Conservation (phyloP, 306 rosid genomes). For the Lupinus albus region DNA sequence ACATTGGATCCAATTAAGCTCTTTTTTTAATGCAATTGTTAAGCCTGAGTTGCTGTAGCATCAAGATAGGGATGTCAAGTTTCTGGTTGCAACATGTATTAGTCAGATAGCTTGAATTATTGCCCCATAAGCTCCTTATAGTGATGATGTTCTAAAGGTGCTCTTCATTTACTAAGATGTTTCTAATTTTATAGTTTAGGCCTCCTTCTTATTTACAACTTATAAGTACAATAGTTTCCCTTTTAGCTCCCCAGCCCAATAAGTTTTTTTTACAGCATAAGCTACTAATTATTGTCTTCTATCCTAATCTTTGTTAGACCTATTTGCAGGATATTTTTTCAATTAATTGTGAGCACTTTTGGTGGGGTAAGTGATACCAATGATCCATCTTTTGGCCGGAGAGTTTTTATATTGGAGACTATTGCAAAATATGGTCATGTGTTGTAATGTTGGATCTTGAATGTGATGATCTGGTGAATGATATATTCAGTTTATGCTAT, state of each 20-base stretch:
- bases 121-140: slow-evolving; percentile 97
- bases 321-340: slow-evolving; percentile 85
- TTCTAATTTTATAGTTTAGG: slow-evolving; percentile 23
- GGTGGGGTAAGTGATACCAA: slow-evolving; percentile 82
- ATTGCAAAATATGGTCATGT: slow-evolving; percentile 94
- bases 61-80: slow-evolving; percentile 93
- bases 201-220: too few relatives aligned
- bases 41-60: slow-evolving; percentile 89
- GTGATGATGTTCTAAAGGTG: slow-evolving; percentile 90
- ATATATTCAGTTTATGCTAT: slow-evolving; percentile 90
- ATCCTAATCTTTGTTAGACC: slow-evolving; percentile 32
- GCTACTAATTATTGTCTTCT: slow-evolving; percentile 41
- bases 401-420: slow-evolving; percentile 97
- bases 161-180: slow-evolving; percentile 31
- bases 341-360: slow-evolving; percentile 85
- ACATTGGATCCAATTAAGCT: slow-evolving; percentile 83
- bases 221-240: too few relatives aligned
- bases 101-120: slow-evolving; percentile 97
- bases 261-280: background rate
- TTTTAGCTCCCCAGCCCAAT: background rate
- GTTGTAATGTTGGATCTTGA: slow-evolving; percentile 99
- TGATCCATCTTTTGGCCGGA: slow-evolving; percentile 94
- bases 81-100: slow-evolving; percentile 90
- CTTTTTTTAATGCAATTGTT: slow-evolving; percentile 72
- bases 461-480: slow-evolving; percentile 89